A percentile compares a stretch with the other conserved stretches of the same genome.
Evolutionary conservation across 495 filamentous ascomycete species (phyloP).

Genomic region (Xylaria intraflava): DNA sequence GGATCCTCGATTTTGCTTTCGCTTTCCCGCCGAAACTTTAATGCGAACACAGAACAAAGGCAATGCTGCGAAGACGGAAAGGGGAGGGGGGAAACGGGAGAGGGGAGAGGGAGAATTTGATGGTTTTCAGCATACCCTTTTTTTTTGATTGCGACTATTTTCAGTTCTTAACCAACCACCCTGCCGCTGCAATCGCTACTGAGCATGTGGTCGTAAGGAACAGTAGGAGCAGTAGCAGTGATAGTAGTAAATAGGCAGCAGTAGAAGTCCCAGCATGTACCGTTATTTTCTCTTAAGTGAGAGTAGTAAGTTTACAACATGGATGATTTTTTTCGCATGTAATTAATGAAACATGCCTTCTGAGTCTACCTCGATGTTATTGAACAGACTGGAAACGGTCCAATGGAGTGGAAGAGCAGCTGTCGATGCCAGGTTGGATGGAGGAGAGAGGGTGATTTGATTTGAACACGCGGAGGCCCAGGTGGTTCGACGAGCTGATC

Average conservation of each 20-base stretch:
- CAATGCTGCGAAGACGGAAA: conserved; percentile 15
- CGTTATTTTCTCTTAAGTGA: conserved; percentile 13
- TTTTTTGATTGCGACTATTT: conserved; percentile 17
- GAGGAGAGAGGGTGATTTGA: background rate
- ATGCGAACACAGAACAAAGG: conserved; percentile 15
- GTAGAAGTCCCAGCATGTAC: conserved; percentile 8
- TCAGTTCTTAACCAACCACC: conserved; percentile 11
- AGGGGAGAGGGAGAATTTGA: conserved; percentile 15
- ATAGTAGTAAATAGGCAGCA: background rate
- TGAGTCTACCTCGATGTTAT: conserved; percentile 13
- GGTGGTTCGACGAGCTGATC: background rate
- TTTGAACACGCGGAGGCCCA: background rate
- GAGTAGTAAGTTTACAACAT: conserved; percentile 15
- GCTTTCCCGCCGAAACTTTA: conserved; percentile 9
- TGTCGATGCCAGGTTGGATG: background rate
- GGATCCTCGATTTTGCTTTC: conserved; percentile 8
- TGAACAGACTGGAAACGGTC: conserved; percentile 6
- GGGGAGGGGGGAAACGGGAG: conserved; percentile 4
- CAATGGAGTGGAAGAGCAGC: background rate
- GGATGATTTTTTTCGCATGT: conserved; percentile 5
- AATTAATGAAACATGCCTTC: conserved; percentile 8
- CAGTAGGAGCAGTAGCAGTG: background rate
- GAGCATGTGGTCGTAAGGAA: conserved; percentile 8
- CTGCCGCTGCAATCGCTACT: conserved; percentile 15
- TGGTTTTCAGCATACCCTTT: conserved; percentile 31